phyloP scores from a whole-genome alignment of 345 rosid species.

The Eutrema japonicum region DNA sequence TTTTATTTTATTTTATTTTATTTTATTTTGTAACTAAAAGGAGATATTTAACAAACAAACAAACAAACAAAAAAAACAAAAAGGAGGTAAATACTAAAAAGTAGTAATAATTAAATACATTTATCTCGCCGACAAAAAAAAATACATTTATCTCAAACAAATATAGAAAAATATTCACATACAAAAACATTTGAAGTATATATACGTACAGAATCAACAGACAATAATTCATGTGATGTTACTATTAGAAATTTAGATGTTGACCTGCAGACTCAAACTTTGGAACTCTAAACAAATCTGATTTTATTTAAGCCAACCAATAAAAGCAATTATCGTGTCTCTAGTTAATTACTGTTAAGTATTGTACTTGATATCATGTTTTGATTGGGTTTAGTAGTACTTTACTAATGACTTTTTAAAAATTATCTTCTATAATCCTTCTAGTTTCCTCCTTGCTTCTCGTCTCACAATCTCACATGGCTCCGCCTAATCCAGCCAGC shows the following conservation, averaged over 20 bases:
- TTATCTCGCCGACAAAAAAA: background rate
- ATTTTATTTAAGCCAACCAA: conserved; percentile 20
- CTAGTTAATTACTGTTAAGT: conserved; percentile 26
- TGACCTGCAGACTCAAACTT: conserved; percentile 43
- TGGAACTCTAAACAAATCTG: conserved; percentile 31
- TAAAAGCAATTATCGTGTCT: conserved; percentile 33
- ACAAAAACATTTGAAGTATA: conserved; percentile 12
- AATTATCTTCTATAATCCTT: conserved; percentile 8
- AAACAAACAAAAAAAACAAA: too few species aligned
- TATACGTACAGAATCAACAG: conserved; percentile 26
- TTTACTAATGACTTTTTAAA: too few species aligned
- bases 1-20: too few species aligned
- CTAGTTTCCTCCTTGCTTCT: conserved; percentile 37
- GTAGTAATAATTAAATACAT: background rate
- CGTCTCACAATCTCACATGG: conserved; percentile 45
- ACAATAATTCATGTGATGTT: conserved; percentile 39
- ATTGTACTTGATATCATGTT: conserved; percentile 38
- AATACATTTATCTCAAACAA: background rate
- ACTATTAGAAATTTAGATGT: conserved; percentile 37
- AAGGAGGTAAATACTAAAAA: background rate
- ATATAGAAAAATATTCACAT: background rate
- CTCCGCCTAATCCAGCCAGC: conserved; percentile 46
- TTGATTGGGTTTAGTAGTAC: conserved; percentile 1
- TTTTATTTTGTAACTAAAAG: too few species aligned
- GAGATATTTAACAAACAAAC: too few species aligned